Conservation (phyloP, 2,329 filamentous ascomycete species). For the Acephala macrosclerotiorum region DNA sequence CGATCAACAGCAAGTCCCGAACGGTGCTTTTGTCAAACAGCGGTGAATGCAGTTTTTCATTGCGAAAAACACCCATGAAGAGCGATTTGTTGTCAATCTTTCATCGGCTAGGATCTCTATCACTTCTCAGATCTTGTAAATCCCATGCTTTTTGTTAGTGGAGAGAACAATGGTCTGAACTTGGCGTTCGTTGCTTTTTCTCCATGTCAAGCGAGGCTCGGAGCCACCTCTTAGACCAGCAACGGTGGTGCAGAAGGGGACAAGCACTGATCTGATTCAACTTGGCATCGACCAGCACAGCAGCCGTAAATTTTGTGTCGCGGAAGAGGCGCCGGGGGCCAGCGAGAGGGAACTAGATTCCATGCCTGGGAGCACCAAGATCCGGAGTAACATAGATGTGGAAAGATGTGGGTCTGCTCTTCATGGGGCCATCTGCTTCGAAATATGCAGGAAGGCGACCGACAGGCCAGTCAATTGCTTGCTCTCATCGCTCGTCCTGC, state of each 20-base stretch:
- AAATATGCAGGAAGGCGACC: slow-evolving; percentile 31
- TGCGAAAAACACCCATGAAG: slow-evolving; percentile 3
- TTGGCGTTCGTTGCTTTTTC: slow-evolving; percentile 23
- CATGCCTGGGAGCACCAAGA: slow-evolving; percentile 30
- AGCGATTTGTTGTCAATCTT: slow-evolving; percentile 9
- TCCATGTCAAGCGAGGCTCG: slow-evolving; percentile 10
- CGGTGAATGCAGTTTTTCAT: slow-evolving; percentile 32
- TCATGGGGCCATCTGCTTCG: slow-evolving; percentile 23
- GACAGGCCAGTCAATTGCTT: not conserved
- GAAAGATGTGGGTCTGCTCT: slow-evolving; percentile 15
- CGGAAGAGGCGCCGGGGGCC: slow-evolving; percentile 17
- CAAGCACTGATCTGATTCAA: slow-evolving; percentile 29
- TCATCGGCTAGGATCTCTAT: slow-evolving; percentile 24
- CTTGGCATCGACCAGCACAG: slow-evolving; percentile 15
- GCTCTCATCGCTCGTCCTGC: not conserved
- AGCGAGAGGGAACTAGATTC: slow-evolving; percentile 29
- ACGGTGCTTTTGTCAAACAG: slow-evolving; percentile 38
- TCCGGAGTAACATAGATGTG: slow-evolving; percentile 25
- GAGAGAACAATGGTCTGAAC: slow-evolving; percentile 12
- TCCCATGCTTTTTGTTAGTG: slow-evolving; percentile 3
- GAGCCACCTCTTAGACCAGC: slow-evolving; percentile 17
- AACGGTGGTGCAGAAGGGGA: slow-evolving; percentile 34
- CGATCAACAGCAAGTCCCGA: slow-evolving; percentile 26
- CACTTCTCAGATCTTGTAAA: slow-evolving; percentile 32
- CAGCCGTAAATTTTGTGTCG: slow-evolving; percentile 6